phyloP scores from a whole-genome alignment of 2,329 filamentous ascomycete species.

The Corniculantispora saksenae region DNA sequence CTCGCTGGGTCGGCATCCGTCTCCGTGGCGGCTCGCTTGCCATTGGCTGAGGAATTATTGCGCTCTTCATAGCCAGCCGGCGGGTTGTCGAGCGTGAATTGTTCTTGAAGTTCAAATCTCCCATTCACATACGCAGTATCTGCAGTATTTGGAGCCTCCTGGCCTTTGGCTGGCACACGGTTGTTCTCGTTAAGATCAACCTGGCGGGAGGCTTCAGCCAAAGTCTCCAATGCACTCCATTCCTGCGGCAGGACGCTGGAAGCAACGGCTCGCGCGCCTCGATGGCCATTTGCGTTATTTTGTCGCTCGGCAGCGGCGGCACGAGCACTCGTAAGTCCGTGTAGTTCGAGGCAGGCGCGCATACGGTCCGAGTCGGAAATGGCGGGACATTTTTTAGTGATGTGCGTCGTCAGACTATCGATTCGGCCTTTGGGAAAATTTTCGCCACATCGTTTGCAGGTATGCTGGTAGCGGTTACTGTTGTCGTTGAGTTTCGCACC shows the following conservation, averaged over 20 bases:
- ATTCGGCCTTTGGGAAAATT: conserved; percentile 88
- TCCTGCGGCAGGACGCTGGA: conserved; percentile 50
- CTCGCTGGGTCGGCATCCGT: conserved; percentile 20
- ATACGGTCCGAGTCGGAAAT: conserved; percentile 74
- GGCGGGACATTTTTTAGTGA: conserved; percentile 83
- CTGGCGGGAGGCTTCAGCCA: conserved; percentile 85
- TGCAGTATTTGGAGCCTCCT: conserved; percentile 32
- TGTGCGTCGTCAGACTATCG: conserved; percentile 77
- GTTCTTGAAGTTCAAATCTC: conserved; percentile 58
- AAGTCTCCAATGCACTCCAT: conserved; percentile 80
- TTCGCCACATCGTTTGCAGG: conserved; percentile 84
- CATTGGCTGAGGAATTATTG: conserved; percentile 12
- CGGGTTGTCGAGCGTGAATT: conserved; percentile 59
- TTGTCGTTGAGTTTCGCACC: conserved; percentile 85
- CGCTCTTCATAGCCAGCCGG: conserved; percentile 50
- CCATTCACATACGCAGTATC: conserved; percentile 32
- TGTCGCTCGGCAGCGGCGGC: conserved; percentile 35
- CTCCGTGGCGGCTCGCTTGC: neutral
- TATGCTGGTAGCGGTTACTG: conserved; percentile 89
- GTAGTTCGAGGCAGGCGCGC: conserved; percentile 70
- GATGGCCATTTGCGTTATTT: conserved; percentile 28
- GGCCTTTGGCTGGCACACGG: conserved; percentile 45
- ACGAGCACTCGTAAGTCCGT: conserved; percentile 63
- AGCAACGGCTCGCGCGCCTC: conserved; percentile 32
- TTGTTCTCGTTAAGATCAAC: conserved; percentile 67